A percentile compares a stretch with the other conserved stretches of the same genome.
These are phyloP conservation scores for Diplotaxis tenuifolia DNA, from an alignment of 345 rosid genomes.

Conservation along the genomic window DNA sequence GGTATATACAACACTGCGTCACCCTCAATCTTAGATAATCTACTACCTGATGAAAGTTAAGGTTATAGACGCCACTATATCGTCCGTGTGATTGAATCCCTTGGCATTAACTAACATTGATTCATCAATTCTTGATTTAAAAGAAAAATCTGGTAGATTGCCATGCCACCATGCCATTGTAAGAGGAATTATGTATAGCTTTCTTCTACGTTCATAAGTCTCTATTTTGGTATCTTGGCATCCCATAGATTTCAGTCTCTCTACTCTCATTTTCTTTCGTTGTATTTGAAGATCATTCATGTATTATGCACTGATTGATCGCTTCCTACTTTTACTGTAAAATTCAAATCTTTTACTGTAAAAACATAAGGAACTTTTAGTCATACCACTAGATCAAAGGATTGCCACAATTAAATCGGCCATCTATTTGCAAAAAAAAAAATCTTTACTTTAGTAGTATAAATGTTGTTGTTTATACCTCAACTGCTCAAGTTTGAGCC, in stretches of 20 bases:
- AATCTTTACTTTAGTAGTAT: no score
- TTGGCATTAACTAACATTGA: neutral
- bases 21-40: neutral
- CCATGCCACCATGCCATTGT: no score
- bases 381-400: no score
- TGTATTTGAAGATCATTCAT: neutral
- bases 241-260: neutral
- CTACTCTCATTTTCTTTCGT: neutral
- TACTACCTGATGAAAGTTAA: neutral
- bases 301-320: neutral
- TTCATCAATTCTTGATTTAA: neutral
- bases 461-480: no score
- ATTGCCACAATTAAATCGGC: no score
- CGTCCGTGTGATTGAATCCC: neutral
- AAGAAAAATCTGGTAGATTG: neutral
- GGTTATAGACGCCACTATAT: neutral
- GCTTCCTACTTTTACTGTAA: no score
- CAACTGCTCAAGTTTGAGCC: no score
- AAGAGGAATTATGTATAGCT: neutral
- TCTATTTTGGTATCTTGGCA: neutral
- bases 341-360: no score
- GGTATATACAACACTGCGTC: neutral
- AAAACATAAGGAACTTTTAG: no score
- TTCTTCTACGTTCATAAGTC: neutral
- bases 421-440: no score